Evolutionary conservation across 1,139 yeast genomes (phyloP), one percentile per base, ranked within the genome.

Genomic region (Debaryomyces subglobosus): DNA sequence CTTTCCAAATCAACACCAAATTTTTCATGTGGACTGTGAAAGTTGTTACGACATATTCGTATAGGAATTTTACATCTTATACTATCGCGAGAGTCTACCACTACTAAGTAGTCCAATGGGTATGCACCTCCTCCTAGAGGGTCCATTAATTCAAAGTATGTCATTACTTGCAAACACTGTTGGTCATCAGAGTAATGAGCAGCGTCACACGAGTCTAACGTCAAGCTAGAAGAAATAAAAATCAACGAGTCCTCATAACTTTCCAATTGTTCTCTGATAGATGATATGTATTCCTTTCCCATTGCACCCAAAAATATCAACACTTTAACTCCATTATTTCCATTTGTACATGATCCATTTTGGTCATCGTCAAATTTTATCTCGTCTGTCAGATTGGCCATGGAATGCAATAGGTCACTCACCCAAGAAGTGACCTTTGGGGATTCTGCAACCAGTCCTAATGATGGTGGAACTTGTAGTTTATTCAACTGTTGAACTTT

Each of bases 41-140:
- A n/a, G 20, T 29, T 24, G 16, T 48, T 34, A 34, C 52, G 51
- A 15, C 55, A 60, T 12, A 61, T 38, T 39, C 56, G 50, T 8
- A 64, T 49, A 5, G 74, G 72, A 1, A 64, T 40, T 44, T 59
- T 55, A 35, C 65, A 61, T 40, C 69, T 50, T 2, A 68, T 53
- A 7, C 49, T 43, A 38, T 68, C 64, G 3, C 57, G 39, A 5
- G 46, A 36, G 48, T 71, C 71, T 24, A 74, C 61, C 0, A 78
- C 53, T 6, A 76, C 47, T 38, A 79, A 58, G 45, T 71, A 67
- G 40, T 77, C 74, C 33, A 77, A 55, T 0, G 84, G 82, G 54
- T 74, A 79, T n/a, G 62, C 44, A 0, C 81, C 83, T 9, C 83
- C 84, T 8, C 84, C 83, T 20, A 78, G 53, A 0, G 84, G 84